Base-by-base conservation (phyloP, 1,284 basidiomycete genomes). In the Chiua sp. region DNA sequence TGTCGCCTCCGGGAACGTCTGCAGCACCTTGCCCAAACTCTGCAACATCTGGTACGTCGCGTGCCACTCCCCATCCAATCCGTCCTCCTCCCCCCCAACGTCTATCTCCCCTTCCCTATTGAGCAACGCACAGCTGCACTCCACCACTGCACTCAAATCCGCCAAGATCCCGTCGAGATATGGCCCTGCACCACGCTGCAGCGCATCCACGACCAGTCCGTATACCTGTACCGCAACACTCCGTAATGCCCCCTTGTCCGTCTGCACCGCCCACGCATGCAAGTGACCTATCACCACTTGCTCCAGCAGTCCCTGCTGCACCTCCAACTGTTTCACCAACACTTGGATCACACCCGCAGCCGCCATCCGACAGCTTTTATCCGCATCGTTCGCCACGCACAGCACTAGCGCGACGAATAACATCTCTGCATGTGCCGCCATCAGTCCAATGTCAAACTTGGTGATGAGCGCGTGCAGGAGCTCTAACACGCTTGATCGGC, bases 371-470 rank as follows among this genome's bases (percentile, higher is more conserved):
- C 96, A 98, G 71, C 92, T 90, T 35, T 91, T 79, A 7, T 95
- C 94, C 53, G 93, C 90, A 71, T 99, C 98, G 72, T 99, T 99
- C 37, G 94, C 96, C 30, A 98, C 77, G 33, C 92, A 90, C 86
- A 98, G 92, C 22, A 98, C 94, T 23, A 99, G 84, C 0, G 93
- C 90, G 5, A 98, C 88, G 72, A 98, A 98, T 53, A 99, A 82
- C 66, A 98, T 81, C 72, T 98, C 94, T 18, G 93, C 85, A 68
- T 96, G 92, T 70, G 97, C 92, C 18, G 80, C 80, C 44, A 99
- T 78, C 23, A 98, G 80, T 5, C 82, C 83, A 13, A 81, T 80
- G 61, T 93, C 89, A 72, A 99, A 98, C 78, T 99, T 99, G 68
- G 82, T 70, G 53, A 98, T 79, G 54, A 98, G 81, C 3, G 93